Percentiles rank a stretch among this genome's conserved stretches.
Conservation (phyloP, 1,139 yeast genomes). For the Pneumocystis murina region DNA sequence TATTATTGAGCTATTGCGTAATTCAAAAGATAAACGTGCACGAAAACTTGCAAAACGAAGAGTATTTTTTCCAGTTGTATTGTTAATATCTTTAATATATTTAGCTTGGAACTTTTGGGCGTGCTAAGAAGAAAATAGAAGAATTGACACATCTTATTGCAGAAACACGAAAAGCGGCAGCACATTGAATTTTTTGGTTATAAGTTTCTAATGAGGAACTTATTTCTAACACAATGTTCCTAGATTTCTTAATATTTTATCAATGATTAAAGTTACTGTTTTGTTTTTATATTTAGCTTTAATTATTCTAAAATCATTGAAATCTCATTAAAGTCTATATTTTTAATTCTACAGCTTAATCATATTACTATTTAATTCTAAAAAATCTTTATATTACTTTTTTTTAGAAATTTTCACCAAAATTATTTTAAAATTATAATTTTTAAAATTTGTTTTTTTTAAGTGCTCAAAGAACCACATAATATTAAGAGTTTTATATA, state of each 20-base stretch:
- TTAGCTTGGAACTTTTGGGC: constrained; percentile 97
- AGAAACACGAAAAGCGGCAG: constrained; percentile 49
- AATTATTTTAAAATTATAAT: too few species aligned
- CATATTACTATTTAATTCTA: too few species aligned
- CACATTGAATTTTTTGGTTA: not conserved
- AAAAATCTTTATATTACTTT: too few species aligned
- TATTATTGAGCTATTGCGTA: constrained; percentile 97
- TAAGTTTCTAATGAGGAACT: not conserved
- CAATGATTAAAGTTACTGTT: not conserved
- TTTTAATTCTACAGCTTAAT: too few species aligned
- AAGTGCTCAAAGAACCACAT: too few species aligned
- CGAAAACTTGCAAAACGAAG: constrained; percentile 99
- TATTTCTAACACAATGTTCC: not conserved
- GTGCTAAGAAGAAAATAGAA: constrained; percentile 99
- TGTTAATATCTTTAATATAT: not conserved
- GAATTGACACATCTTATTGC: constrained; percentile 94
- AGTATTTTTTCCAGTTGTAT: constrained; percentile 1
- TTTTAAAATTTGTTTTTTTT: too few species aligned
- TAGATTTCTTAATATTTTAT: not conserved
- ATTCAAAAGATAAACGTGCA: constrained; percentile 99
- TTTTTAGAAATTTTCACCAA: too few species aligned
- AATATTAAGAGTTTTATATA: too few species aligned
- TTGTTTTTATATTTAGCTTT: too few species aligned
- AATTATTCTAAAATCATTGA: too few species aligned
- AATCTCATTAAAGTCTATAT: too few species aligned